phyloP scores from a whole-genome alignment of 805 yeast genomes.

The Naumovozyma castellii region DNA sequence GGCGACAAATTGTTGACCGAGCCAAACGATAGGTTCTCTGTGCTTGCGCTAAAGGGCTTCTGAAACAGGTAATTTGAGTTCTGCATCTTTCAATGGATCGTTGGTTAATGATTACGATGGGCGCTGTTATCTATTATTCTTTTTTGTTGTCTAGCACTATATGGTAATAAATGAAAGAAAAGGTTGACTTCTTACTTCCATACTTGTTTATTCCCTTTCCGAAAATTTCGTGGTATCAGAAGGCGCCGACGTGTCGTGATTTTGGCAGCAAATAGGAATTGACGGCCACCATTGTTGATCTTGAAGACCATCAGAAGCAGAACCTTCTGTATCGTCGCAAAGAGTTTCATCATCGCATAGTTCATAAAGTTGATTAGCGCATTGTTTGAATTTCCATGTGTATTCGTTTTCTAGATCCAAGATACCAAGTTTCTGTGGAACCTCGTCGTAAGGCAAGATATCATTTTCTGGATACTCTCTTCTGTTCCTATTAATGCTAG shows the following conservation, averaged over 20 bases:
- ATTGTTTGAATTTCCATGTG: background rate
- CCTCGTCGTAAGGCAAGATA: too few relatives aligned
- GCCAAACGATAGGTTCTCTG: slow-evolving; percentile 14
- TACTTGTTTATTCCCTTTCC: background rate
- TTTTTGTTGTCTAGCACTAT: too few relatives aligned
- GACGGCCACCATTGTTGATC: background rate
- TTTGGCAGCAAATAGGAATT: background rate
- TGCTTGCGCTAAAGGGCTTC: slow-evolving; percentile 13
- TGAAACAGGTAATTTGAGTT: background rate
- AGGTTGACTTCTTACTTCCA: background rate
- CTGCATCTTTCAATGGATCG: background rate
- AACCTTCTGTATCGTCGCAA: too few relatives aligned
- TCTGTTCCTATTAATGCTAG: background rate
- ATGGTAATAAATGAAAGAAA: background rate
- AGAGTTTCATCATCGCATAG: background rate
- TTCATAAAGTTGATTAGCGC: background rate
- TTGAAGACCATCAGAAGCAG: too few relatives aligned
- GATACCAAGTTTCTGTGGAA: too few relatives aligned
- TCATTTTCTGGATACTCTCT: background rate
- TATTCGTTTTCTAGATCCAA: background rate
- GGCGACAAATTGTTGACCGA: slow-evolving; percentile 19
- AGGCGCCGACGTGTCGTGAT: background rate
- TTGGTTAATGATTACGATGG: background rate
- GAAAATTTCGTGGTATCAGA: background rate
- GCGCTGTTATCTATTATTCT: background rate